Conservation (phyloP, 768 basidiomycete genomes). For the Lyophyllum semitale region DNA sequence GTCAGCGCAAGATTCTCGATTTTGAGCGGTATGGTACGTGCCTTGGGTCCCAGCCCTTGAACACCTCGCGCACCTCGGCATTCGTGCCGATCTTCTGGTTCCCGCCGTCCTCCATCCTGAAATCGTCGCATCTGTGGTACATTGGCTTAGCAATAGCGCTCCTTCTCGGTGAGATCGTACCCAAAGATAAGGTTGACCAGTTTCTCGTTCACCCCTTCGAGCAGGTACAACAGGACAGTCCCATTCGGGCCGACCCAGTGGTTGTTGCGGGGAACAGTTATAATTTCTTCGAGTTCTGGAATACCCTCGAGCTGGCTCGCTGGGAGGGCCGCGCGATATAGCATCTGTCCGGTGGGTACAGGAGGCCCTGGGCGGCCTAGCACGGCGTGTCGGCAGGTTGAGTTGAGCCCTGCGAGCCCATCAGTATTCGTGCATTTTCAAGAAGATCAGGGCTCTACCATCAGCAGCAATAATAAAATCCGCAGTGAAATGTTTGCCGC, state of each 20-base stretch:
- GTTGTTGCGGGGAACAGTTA: neutral
- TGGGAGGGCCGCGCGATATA: neutral
- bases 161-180: neutral
- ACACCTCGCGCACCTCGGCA: neutral
- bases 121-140: neutral
- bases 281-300: neutral
- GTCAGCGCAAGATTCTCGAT: neutral
- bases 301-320: neutral
- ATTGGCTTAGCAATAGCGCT: neutral
- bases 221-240: neutral
- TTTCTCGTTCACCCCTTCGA: neutral
- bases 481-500: neutral
- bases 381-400: neutral
- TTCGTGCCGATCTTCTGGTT: neutral
- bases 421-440: too few relatives aligned
- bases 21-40: neutral
- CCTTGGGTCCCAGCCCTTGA: neutral
- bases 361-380: neutral
- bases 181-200: neutral
- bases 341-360: neutral
- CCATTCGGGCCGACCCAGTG: neutral
- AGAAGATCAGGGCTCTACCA: neutral
- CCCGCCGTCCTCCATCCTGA: neutral
- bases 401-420: neutral
- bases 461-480: neutral